phyloP scores from a whole-genome alignment of 2,329 filamentous ascomycete species.

The Monilinia polystroma region DNA sequence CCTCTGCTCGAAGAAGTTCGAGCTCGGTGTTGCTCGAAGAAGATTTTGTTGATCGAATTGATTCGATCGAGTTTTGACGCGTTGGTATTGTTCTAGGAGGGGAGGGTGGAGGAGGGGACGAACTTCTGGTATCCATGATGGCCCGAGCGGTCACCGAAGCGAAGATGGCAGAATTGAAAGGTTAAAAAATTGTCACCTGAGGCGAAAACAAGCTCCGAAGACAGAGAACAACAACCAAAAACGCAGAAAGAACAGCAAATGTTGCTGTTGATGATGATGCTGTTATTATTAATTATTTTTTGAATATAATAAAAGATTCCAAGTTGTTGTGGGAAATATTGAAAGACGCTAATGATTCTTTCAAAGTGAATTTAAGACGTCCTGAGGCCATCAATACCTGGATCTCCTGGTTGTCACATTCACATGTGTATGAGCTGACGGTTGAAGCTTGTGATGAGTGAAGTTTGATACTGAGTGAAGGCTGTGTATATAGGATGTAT shows the following conservation, averaged over 20 bases:
- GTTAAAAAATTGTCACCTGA: neutral
- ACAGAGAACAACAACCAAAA: neutral
- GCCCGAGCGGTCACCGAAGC: conserved; percentile 14
- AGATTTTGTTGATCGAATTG: conserved; percentile 1
- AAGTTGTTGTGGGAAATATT: neutral
- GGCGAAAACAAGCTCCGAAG: neutral
- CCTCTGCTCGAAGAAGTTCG: conserved; percentile 10
- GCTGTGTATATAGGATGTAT: neutral
- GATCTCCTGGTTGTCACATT: neutral
- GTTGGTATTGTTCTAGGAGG: neutral
- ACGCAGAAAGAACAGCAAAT: neutral
- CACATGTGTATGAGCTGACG: neutral
- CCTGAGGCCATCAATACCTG: conserved; percentile 3
- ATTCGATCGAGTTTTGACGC: conserved; percentile 6
- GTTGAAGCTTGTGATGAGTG: neutral
- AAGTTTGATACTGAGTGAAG: neutral
- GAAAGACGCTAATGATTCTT: neutral
- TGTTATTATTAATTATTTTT: neutral
- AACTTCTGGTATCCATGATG: conserved; percentile 15
- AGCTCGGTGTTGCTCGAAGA: conserved; percentile 9
- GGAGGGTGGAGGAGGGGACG: neutral
- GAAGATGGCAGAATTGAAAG: conserved; percentile 10
- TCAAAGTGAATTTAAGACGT: neutral
- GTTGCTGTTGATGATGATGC: neutral
- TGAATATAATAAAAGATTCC: neutral